Base-by-base conservation (phyloP, 2,329 filamentous ascomycete genomes). In the Davidsoniella eucalypti region DNA sequence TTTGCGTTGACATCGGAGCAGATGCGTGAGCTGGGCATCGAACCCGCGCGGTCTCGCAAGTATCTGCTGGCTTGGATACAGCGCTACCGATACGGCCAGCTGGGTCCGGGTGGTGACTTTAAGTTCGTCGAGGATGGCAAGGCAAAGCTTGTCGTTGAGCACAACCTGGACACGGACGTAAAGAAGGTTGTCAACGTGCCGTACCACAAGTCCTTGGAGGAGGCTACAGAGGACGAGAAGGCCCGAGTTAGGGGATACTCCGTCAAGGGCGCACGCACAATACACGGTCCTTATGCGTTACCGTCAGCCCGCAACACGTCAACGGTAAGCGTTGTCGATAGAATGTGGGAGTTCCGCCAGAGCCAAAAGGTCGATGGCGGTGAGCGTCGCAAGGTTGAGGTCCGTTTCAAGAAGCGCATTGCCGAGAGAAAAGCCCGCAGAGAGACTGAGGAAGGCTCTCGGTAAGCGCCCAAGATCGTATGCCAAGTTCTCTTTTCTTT, bases 301-400 rank as follows among this genome's bases (percentile, higher is more conserved):
- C 77, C 79, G 4, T 61, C 88, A 25, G 76, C 75, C 1, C 73
- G 76, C 1, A 67, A 69, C 39, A 79, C 77, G 7, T 84, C 81
- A 9, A 70, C 72, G 47, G 72, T 96, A 57, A 71, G 72, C 55
- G 73, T 85, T 18, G 78, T 80, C 51, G 88, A 95, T 64, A 87
- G 90, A 8, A 82, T 96, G 70, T 96, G 90, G 92, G 90, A 96
- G 69, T 73, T 87, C 59, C 81, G 75, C 62, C 75, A 81, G 59
- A 90, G 92, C 25, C 78, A 79, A 60, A 96, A 96, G 80, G 81
- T 98, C 57, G 88, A 96, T 66, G 92, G 92, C 61, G 92, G 92
- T 72, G 92, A 98, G 72, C 80, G 92, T 64, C 78, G 92, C 65
- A 80, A 76, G 64, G 84, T 83, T 14, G 82, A 94, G 68, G 80